Conservation (phyloP, 2,329 filamentous ascomycete species). For the Paraphoma sp. region DNA sequence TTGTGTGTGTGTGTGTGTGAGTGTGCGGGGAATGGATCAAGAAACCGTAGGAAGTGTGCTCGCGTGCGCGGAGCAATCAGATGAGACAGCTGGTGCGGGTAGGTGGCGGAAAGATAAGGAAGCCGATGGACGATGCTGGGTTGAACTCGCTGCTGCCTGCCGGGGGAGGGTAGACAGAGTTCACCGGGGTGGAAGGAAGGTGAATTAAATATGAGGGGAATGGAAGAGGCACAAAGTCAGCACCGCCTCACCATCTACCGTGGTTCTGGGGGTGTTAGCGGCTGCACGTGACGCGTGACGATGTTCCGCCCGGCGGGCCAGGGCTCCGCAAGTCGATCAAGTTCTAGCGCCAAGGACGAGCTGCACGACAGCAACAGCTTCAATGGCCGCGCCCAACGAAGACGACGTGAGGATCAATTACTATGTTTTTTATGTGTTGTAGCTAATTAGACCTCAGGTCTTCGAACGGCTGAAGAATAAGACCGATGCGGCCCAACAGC, state of each 20-base stretch:
- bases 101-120: conserved; percentile 8
- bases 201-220: background rate
- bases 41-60: background rate
- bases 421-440: background rate
- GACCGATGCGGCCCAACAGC: conserved; percentile 64
- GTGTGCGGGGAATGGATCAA: background rate
- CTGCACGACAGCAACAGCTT: conserved; percentile 37
- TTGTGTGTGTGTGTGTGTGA: conserved; percentile 20
- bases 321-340: conserved; percentile 1
- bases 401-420: conserved; percentile 51
- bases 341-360: conserved; percentile 31
- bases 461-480: conserved; percentile 66
- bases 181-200: background rate
- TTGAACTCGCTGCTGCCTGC: background rate
- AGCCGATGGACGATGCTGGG: background rate
- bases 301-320: background rate
- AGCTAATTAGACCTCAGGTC: conserved; percentile 53
- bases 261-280: conserved; percentile 5
- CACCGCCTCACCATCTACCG: background rate
- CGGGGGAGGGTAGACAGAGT: background rate
- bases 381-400: conserved; percentile 53
- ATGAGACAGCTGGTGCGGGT: background rate
- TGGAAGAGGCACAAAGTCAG: background rate
- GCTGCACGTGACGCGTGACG: conserved; percentile 20
- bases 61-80: background rate